phyloP scores from a whole-genome alignment of 176 grass and related monocot species.

The Lolium rigidum region DNA sequence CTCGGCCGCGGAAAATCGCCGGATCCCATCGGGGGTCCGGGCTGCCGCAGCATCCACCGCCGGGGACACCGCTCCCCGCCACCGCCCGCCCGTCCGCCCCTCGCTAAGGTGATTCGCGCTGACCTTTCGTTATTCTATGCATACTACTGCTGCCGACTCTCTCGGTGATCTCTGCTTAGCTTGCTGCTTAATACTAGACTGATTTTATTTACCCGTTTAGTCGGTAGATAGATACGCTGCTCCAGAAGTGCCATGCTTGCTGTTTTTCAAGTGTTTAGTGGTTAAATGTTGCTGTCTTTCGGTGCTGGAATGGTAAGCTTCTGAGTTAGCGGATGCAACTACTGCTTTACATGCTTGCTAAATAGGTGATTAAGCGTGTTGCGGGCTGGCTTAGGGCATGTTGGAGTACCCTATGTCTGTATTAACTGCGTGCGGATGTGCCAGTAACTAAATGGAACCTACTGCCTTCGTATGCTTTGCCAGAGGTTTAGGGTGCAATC shows the following conservation, averaged over 20 bases:
- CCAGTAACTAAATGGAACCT: not conserved
- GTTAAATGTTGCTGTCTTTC: not conserved
- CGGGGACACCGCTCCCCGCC: slow-evolving; percentile 36
- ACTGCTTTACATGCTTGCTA: slow-evolving; percentile 21
- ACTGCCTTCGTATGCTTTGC: not conserved
- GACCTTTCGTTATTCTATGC: not conserved
- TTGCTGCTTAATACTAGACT: slow-evolving; percentile 18
- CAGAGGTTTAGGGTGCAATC: slow-evolving; percentile 30
- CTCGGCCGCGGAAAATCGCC: slow-evolving; percentile 40
- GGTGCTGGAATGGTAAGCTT: slow-evolving; percentile 25
- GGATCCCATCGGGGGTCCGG: slow-evolving; percentile 24
- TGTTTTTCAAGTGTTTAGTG: slow-evolving; percentile 32
- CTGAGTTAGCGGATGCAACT: slow-evolving; percentile 29
- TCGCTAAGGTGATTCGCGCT: slow-evolving; percentile 45
- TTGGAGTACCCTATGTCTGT: not conserved
- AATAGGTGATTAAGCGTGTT: slow-evolving; percentile 25
- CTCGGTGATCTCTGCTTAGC: slow-evolving; percentile 27
- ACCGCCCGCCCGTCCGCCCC: slow-evolving; percentile 4
- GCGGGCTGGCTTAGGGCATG: not conserved
- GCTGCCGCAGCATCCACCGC: slow-evolving; percentile 19
- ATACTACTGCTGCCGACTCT: slow-evolving; percentile 13
- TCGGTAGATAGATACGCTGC: not conserved
- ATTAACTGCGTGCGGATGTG: not conserved
- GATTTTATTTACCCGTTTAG: slow-evolving; percentile 10
- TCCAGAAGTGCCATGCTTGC: slow-evolving; percentile 16